Base-by-base conservation (phyloP, 768 basidiomycete genomes). In the Lactarius tabidus region DNA sequence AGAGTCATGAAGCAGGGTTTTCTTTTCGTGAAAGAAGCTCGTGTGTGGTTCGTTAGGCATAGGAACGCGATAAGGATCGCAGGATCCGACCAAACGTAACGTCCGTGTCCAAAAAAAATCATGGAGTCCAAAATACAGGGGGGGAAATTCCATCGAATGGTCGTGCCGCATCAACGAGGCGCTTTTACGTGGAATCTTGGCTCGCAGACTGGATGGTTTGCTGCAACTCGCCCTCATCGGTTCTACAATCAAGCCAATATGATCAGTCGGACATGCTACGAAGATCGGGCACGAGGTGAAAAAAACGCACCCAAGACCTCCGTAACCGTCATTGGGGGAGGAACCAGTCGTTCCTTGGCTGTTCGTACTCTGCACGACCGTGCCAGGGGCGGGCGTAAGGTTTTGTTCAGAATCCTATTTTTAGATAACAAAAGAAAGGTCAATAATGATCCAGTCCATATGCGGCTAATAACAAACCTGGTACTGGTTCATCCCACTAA, bases 321-420 rank as follows among this genome's bases (percentile, higher is more conserved):
- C 68, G 54, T 69, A 69, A 29, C 69, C 69, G 31, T 69, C 69
- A 45, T 69, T 62, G 23, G 69, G 66, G 20, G 67, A 69, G 23
- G 2, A 1, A 41, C 41, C 55, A 20, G 59, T 14, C 26, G 62
- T 61, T n/a, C 68, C 66, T 31, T 2, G 35, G 18, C 26, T 31
- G 35, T 1, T 38, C 41, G 53, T 6, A 51, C 12, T n/a, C 57
- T 67, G 68, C 26, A 69, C 41, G 26, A 69, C 15, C 10, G 68
- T 69, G 20, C 68, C 68, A 29, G 6, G 1, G 26, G 2, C 57
- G 15, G 68, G 14, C 12, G 17, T 1, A 12, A 69, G 39, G 2
- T 15, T 35, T 28, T 63, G 38, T 10, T 66, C 53, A 45, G 68
- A 67, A 66, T 66, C 64, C 69, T 66, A 23, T 14, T 17, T 41